Percentiles rank a stretch among this genome's conserved stretches.
Evolutionary conservation across 2,329 filamentous ascomycete species (phyloP).

Genomic region (Colletotrichum tamarilloi): DNA sequence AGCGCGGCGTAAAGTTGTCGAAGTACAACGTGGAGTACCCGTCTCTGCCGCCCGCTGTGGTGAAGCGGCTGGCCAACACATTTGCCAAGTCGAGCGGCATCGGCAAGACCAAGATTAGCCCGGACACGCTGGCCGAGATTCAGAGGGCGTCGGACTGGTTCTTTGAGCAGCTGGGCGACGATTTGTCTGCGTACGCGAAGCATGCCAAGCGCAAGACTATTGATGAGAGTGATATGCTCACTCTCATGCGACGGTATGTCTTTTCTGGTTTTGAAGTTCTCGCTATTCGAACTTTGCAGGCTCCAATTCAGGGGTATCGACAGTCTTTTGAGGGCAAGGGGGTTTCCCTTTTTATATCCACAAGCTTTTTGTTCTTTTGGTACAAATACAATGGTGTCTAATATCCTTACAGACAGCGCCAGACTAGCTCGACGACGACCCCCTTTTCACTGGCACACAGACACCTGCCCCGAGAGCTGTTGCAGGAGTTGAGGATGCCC

Average conservation of each 20-base stretch:
- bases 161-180: constrained; percentile 87
- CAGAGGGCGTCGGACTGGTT: constrained; percentile 90
- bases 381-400: constrained; percentile 18
- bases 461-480: constrained; percentile 82
- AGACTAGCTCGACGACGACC: constrained; percentile 77
- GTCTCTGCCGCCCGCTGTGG: constrained; percentile 76
- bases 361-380: not conserved
- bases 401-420: constrained; percentile 74
- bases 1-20: constrained; percentile 68
- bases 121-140: constrained; percentile 79
- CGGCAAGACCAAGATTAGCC: constrained; percentile 75
- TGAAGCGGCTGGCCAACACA: constrained; percentile 79
- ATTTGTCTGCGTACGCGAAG: constrained; percentile 81
- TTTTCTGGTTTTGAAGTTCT: constrained; percentile 39
- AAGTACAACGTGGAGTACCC: constrained; percentile 81
- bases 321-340: not conserved
- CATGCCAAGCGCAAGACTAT: constrained; percentile 88
- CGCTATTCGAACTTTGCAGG: constrained; percentile 24
- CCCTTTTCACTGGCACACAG: constrained; percentile 87
- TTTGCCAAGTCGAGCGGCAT: constrained; percentile 75
- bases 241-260: constrained; percentile 84
- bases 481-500: constrained; percentile 83
- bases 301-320: constrained; percentile 19
- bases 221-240: constrained; percentile 84
- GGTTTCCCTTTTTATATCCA: constrained; percentile 31